Evolutionary conservation across 345 rosid species (phyloP).

Genomic region (Eucalyptus shirleyi): DNA sequence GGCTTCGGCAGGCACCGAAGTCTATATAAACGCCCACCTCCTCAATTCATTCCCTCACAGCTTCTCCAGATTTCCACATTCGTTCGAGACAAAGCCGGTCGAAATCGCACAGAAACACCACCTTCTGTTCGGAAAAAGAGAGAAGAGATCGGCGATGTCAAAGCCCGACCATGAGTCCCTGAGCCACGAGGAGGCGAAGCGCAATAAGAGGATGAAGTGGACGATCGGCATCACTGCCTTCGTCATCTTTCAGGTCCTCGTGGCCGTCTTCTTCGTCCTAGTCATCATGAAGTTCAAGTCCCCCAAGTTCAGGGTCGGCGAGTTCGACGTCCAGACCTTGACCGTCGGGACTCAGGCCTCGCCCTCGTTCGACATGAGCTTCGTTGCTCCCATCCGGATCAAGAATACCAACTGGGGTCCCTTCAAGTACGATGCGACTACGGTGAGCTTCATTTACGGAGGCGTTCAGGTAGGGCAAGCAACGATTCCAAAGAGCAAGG

Average conservation of each 20-base stretch:
- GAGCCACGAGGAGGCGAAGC: neutral
- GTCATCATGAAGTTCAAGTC: neutral
- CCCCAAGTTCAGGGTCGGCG: neutral
- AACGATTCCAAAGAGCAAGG: too few relatives aligned
- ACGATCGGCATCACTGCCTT: neutral
- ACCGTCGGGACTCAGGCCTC: too few relatives aligned
- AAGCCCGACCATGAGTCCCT: neutral
- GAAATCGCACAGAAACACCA: neutral
- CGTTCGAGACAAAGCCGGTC: neutral
- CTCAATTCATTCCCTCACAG: neutral
- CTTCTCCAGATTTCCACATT: neutral
- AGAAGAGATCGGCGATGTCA: neutral
- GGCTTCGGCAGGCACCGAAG: neutral
- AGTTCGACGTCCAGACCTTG: neutral
- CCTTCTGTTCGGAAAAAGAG: neutral
- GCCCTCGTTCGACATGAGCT: too few relatives aligned
- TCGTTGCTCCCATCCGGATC: too few relatives aligned
- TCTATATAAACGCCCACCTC: neutral
- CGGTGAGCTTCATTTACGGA: too few relatives aligned
- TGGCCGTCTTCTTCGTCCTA: neutral
- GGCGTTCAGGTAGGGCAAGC: too few relatives aligned
- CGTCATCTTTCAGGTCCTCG: neutral
- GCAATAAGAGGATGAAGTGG: neutral
- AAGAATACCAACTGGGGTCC: too few relatives aligned
- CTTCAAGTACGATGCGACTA: too few relatives aligned